A percentile compares a stretch with the other conserved stretches of the same genome.
Conservation (phyloP, 768 basidiomycete species). For the Clitopilus passeckerianus region DNA sequence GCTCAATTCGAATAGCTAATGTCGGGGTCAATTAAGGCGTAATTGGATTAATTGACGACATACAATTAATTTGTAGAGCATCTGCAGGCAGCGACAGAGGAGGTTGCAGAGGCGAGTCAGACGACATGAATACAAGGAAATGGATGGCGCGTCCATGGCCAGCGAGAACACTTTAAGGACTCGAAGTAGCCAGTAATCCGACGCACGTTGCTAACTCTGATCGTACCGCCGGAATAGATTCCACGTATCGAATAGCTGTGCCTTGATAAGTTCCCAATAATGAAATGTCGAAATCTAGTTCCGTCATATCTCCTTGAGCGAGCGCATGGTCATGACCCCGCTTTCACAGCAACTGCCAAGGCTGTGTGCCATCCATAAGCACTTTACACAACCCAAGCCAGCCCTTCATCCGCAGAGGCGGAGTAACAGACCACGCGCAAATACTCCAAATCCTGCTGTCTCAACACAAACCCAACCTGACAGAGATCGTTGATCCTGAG, state of each 20-base stretch:
- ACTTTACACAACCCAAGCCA: too few relatives aligned
- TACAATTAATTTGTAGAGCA: background rate
- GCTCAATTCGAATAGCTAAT: conserved; percentile 6
- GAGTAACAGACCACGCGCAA: too few relatives aligned
- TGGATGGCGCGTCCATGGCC: background rate
- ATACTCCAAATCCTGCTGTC: background rate
- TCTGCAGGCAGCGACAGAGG: background rate
- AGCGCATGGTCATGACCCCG: background rate
- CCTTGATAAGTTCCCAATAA: background rate
- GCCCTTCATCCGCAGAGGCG: too few relatives aligned
- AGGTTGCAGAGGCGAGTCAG: background rate
- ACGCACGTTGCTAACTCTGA: background rate
- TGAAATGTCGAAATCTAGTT: background rate
- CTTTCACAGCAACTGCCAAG: background rate
- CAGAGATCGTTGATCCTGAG: background rate
- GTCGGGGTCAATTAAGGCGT: background rate
- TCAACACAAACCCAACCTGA: background rate
- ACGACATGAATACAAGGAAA: background rate
- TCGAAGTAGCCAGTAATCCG: background rate
- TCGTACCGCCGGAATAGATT: background rate
- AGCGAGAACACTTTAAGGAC: background rate
- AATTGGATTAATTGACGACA: background rate
- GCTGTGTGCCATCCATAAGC: background rate
- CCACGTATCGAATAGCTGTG: background rate
- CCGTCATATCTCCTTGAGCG: background rate